phyloP scores from a whole-genome alignment of 768 basidiomycete genomes.

The Omphalotus guepiniiformis region DNA sequence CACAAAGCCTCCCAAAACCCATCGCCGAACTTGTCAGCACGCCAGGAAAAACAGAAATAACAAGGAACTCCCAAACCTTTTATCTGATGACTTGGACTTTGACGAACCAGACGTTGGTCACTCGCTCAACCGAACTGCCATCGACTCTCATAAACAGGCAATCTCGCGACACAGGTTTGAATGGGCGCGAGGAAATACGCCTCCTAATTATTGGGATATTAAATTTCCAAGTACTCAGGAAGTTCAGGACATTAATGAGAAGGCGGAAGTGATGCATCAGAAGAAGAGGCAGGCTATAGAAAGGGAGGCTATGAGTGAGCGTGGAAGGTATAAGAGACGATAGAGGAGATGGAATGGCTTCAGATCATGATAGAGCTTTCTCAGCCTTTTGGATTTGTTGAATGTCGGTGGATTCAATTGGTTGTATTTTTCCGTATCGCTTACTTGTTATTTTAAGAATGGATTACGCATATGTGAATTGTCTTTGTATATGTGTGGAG shows the following conservation, averaged over 20 bases:
- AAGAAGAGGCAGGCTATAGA: constrained; percentile 59
- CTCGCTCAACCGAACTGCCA: neutral
- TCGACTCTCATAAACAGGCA: constrained; percentile 53
- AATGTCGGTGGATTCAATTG: too few relatives aligned
- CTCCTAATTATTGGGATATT: constrained; percentile 87
- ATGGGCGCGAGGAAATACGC: constrained; percentile 70
- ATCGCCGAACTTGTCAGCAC: constrained; percentile 14
- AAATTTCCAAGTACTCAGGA: constrained; percentile 88
- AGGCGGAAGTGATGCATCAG: constrained; percentile 68
- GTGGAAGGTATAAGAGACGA: constrained; percentile 30
- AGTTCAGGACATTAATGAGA: constrained; percentile 66
- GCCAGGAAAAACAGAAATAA: neutral
- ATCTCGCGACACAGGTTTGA: constrained; percentile 72
- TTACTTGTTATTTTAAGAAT: too few relatives aligned
- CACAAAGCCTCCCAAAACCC: constrained; percentile 24
- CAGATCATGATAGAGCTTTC: too few relatives aligned
- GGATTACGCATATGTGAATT: neutral
- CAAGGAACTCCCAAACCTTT: neutral
- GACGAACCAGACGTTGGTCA: neutral
- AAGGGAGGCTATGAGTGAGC: constrained; percentile 51
- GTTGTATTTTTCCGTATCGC: too few relatives aligned
- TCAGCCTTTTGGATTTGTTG: too few relatives aligned
- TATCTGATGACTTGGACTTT: neutral
- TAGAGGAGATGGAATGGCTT: neutral
- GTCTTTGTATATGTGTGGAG: too few relatives aligned